These are phyloP conservation scores for Blastobotrys buckinghamii DNA, from an alignment of 1,139 yeast genomes.

Conservation along the genomic window DNA sequence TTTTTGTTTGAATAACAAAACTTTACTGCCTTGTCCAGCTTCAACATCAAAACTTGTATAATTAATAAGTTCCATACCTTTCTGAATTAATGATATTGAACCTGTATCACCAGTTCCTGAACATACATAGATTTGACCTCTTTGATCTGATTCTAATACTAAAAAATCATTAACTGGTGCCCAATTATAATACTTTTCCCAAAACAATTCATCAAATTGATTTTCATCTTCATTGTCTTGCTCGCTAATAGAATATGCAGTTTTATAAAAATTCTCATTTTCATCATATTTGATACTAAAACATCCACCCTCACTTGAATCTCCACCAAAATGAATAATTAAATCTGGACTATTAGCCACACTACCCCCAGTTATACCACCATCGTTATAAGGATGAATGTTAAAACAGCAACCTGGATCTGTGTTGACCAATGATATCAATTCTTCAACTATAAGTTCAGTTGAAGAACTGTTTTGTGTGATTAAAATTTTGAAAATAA, in stretches of 20 bases:
- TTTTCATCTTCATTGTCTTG: conserved; percentile 10
- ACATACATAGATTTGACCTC: conserved; percentile 39
- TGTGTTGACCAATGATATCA: conserved; percentile 7
- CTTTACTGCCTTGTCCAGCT: too few relatives aligned
- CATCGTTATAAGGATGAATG: conserved; percentile 17
- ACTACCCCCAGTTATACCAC: background rate
- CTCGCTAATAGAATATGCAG: conserved; percentile 1
- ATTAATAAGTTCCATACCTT: conserved; percentile 29
- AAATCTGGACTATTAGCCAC: too few relatives aligned
- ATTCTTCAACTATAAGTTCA: conserved; percentile 4
- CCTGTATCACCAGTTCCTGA: conserved; percentile 41
- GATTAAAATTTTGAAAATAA: conserved; percentile 14
- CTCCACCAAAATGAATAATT: conserved; percentile 16
- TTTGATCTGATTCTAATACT: conserved; percentile 22
- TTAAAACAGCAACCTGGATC: conserved; percentile 18
- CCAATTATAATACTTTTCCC: conserved; percentile 40
- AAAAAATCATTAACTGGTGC: conserved; percentile 43
- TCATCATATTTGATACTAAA: conserved; percentile 5
- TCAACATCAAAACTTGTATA: too few relatives aligned
- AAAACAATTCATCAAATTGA: background rate
- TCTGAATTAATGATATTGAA: conserved; percentile 37
- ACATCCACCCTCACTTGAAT: conserved; percentile 17
- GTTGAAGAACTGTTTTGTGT: too few relatives aligned
- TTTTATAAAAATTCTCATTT: conserved; percentile 2
- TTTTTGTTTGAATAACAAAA: too few relatives aligned